Evolutionary conservation across 2,329 filamentous ascomycete species (phyloP).

Genomic region (Cercospora sp.): DNA sequence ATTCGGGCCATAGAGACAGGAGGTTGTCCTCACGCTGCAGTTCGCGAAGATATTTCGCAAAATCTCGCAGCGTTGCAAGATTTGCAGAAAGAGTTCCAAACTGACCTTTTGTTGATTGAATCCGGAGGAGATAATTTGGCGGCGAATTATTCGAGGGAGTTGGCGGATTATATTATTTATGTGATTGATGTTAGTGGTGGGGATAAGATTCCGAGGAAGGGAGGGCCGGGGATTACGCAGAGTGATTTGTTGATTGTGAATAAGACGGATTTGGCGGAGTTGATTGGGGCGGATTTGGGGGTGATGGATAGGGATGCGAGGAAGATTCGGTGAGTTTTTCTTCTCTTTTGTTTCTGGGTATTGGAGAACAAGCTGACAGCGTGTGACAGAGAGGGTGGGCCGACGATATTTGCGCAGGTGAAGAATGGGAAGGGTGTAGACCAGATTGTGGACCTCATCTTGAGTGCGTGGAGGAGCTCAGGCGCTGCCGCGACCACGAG

Average conservation of each 20-base stretch:
- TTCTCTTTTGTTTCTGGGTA: neutral
- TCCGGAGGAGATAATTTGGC: conserved; percentile 94
- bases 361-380: neutral
- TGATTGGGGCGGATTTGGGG: conserved; percentile 81
- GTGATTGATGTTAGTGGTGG: conserved; percentile 96
- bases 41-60: conserved; percentile 91
- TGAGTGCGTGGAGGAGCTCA: conserved; percentile 89
- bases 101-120: conserved; percentile 90
- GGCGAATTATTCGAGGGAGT: conserved; percentile 91
- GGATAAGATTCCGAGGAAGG: conserved; percentile 95
- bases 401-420: conserved; percentile 95
- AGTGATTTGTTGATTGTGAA: conserved; percentile 92
- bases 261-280: conserved; percentile 91
- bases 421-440: conserved; percentile 84
- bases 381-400: conserved; percentile 72
- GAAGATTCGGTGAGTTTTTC: conserved; percentile 64
- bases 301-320: conserved; percentile 95
- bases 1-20: conserved; percentile 97
- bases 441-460: conserved; percentile 81
- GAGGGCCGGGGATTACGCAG: conserved; percentile 94
- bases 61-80: conserved; percentile 92
- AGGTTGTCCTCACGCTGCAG: conserved; percentile 93
- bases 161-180: conserved; percentile 97
- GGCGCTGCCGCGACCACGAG: conserved; percentile 57
- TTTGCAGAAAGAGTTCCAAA: conserved; percentile 74